phyloP scores from a whole-genome alignment of 176 grass and related monocot species.

The Microstegium vimineum region DNA sequence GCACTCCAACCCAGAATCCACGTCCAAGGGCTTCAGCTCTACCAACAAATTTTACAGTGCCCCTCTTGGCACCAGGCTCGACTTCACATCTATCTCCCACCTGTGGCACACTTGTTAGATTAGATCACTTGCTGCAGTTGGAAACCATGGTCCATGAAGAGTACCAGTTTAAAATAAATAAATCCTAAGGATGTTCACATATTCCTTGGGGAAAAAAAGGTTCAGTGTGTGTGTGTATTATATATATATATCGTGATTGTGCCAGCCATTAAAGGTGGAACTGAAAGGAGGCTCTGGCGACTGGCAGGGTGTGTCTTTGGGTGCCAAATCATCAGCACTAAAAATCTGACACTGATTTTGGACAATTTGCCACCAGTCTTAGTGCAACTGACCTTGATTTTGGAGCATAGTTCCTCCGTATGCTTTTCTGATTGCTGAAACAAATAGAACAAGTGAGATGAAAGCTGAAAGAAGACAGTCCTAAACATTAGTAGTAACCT shows the following conservation, averaged over 20 bases:
- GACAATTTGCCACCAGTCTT: background rate
- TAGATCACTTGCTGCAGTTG: background rate
- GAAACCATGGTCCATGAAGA: background rate
- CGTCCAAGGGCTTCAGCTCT: slow-evolving; percentile 70
- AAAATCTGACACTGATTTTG: background rate
- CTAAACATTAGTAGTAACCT: background rate
- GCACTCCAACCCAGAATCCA: slow-evolving; percentile 89
- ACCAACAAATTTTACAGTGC: slow-evolving; percentile 78
- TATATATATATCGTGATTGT: background rate
- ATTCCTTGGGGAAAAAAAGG: background rate
- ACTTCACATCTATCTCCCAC: slow-evolving; percentile 92
- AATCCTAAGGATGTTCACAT: background rate
- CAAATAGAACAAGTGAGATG: background rate
- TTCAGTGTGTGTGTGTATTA: too few species aligned
- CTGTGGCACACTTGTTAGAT: slow-evolving; percentile 37
- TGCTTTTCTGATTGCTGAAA: slow-evolving; percentile 54
- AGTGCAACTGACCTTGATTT: slow-evolving; percentile 69
- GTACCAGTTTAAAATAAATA: background rate
- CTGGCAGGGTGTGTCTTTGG: background rate
- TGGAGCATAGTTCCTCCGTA: slow-evolving; percentile 71
- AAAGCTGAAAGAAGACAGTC: background rate
- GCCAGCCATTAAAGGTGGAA: background rate
- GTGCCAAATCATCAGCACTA: background rate
- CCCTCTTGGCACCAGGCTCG: slow-evolving; percentile 86
- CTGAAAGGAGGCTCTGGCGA: background rate